Evolutionary conservation across 345 rosid genomes (phyloP).

Genomic region (sweet orange (Citrus sinensis)): DVS_A1.0 CM039164.1:3174501-3175000

Average conservation of each 20-base stretch:
- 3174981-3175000: neutral
- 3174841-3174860: neutral
- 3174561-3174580: neutral
- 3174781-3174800: neutral
- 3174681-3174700: slow-evolving; percentile 84
- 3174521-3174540: neutral
- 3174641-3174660: slow-evolving; percentile 85
- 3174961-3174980: too few relatives aligned
- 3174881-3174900: neutral
- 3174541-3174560: neutral
- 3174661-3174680: slow-evolving; percentile 73
- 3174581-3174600: neutral
- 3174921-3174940: neutral
- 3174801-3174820: slow-evolving; percentile 2
- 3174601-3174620: slow-evolving; percentile 64
- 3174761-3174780: neutral
- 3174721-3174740: slow-evolving; percentile 80
- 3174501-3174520: neutral
- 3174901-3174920: neutral
- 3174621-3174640: slow-evolving; percentile 60
- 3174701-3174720: slow-evolving; percentile 72
- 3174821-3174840: slow-evolving; percentile 12
- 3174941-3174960: neutral
- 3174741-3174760: slow-evolving; percentile 61
- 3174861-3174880: neutral